Percentiles rank a stretch among this genome's conserved stretches.
Conservation (phyloP, 768 basidiomycete species). For the Trametes cingulata region DNA sequence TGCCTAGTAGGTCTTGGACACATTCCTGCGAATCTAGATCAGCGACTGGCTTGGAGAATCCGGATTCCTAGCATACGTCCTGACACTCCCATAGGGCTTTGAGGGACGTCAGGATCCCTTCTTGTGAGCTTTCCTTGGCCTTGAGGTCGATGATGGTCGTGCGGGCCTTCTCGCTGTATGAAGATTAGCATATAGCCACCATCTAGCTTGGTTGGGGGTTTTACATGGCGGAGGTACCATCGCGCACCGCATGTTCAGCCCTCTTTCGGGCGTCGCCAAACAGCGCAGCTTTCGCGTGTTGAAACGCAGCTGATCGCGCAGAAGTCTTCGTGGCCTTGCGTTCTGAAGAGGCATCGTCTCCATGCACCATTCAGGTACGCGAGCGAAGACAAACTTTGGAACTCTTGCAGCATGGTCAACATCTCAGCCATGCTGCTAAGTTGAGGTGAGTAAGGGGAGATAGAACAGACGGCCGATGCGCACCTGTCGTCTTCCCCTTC, state of each 20-base stretch:
- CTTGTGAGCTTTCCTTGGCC: slow-evolving; percentile 25
- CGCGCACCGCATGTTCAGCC: slow-evolving; percentile 18
- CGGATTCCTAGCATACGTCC: slow-evolving; percentile 16
- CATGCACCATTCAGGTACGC: background rate
- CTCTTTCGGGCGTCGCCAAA: slow-evolving; percentile 26
- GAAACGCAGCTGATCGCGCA: slow-evolving; percentile 24
- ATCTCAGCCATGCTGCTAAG: slow-evolving; percentile 27
- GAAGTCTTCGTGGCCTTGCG: slow-evolving; percentile 28
- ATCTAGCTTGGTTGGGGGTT: background rate
- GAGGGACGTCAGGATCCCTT: slow-evolving; percentile 19
- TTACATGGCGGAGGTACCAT: slow-evolving; percentile 27
- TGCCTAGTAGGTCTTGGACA: slow-evolving; percentile 17
- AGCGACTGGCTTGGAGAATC: background rate
- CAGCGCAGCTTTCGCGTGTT: slow-evolving; percentile 27
- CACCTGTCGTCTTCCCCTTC: slow-evolving; percentile 24
- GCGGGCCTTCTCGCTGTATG: slow-evolving; percentile 31
- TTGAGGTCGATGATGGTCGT: slow-evolving; percentile 24
- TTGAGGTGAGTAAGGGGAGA: background rate
- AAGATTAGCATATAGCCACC: background rate
- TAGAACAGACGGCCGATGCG: background rate
- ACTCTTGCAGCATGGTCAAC: slow-evolving; percentile 28
- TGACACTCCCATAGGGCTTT: slow-evolving; percentile 18
- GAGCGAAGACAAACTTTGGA: slow-evolving; percentile 27
- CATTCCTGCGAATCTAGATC: slow-evolving; percentile 12
- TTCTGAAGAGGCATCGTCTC: slow-evolving; percentile 17